These are phyloP conservation scores for Apiosordaria backusii DNA, from an alignment of 495 filamentous ascomycete species.

Conservation along the genomic window DNA sequence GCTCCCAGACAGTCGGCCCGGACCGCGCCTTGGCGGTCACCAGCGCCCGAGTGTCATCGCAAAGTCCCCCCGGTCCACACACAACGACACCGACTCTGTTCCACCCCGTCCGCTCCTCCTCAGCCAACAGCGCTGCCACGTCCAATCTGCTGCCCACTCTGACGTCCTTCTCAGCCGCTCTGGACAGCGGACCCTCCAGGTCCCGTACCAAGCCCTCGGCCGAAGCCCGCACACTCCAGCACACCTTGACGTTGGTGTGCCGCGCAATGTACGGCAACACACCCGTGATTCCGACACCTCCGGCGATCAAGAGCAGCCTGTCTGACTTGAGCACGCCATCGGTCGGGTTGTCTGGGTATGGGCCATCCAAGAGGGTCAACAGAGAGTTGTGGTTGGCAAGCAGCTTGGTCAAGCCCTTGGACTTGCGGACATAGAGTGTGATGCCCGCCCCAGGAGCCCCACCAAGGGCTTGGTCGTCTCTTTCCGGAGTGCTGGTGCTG, in stretches of 20 bases:
- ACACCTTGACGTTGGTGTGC: slow-evolving; percentile 38
- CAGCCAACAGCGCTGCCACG: slow-evolving; percentile 24
- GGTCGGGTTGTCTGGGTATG: slow-evolving; percentile 20
- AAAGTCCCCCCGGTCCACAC: slow-evolving; percentile 31
- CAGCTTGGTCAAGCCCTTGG: slow-evolving; percentile 27
- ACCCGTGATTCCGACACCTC: slow-evolving; percentile 45
- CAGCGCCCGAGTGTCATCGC: slow-evolving; percentile 22
- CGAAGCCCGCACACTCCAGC: slow-evolving; percentile 32
- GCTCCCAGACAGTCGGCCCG: slow-evolving; percentile 18
- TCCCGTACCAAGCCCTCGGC: slow-evolving; percentile 23
- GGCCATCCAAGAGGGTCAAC: slow-evolving; percentile 31
- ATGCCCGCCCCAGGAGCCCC: slow-evolving; percentile 21
- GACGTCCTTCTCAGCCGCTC: slow-evolving; percentile 33
- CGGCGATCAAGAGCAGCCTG: slow-evolving; percentile 38
- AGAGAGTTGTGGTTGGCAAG: slow-evolving; percentile 13
- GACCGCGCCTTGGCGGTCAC: slow-evolving; percentile 14
- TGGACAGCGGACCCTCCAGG: slow-evolving; percentile 22
- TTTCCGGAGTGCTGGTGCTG: neutral
- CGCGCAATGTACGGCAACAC: slow-evolving; percentile 27
- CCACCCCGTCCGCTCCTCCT: slow-evolving; percentile 31
- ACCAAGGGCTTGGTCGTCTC: neutral
- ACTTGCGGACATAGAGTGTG: slow-evolving; percentile 32
- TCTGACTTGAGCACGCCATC: slow-evolving; percentile 21
- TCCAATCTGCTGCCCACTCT: slow-evolving; percentile 33
- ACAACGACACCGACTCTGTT: slow-evolving; percentile 38